phyloP scores from a whole-genome alignment of 73 alveolate genomes.

The Tetrahymena thermophila region DNA sequence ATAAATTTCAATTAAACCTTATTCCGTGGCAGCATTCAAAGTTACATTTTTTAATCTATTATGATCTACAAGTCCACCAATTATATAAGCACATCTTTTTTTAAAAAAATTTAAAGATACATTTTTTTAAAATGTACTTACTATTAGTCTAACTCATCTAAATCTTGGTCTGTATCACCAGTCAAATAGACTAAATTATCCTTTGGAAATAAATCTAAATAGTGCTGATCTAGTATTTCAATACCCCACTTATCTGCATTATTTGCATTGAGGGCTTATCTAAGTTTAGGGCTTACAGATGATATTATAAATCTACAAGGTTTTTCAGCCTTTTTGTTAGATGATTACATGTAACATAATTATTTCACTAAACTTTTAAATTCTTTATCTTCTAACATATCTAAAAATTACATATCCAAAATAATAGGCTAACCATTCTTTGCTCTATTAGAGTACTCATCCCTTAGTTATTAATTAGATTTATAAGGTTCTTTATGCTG shows the following conservation, averaged over 20 bases:
- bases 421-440: background rate
- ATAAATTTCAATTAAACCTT: conserved; percentile 74
- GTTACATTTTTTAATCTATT: conserved; percentile 86
- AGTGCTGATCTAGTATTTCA: background rate
- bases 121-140: background rate
- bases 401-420: background rate
- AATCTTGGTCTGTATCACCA: conserved; percentile 85
- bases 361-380: background rate
- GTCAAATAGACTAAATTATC: conserved; percentile 76
- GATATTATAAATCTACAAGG: conserved; percentile 25
- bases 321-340: conserved; percentile 4
- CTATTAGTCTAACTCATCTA: conserved; percentile 59
- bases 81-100: conserved; percentile 52
- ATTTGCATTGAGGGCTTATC: background rate
- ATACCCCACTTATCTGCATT: conserved; percentile 41
- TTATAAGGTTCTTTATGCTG: background rate
- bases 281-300: conserved; percentile 2
- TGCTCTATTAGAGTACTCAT: background rate
- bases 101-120: background rate
- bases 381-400: background rate
- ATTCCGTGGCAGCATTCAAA: conserved; percentile 76
- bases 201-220: conserved; percentile 16
- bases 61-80: conserved; percentile 97
- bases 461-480: background rate
- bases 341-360: conserved; percentile 11